A percentile compares a stretch with the other conserved stretches of the same genome.
Evolutionary conservation across 202 grass and related monocot species (phyloP).

Genomic region (Saccharum hybrid): DNA sequence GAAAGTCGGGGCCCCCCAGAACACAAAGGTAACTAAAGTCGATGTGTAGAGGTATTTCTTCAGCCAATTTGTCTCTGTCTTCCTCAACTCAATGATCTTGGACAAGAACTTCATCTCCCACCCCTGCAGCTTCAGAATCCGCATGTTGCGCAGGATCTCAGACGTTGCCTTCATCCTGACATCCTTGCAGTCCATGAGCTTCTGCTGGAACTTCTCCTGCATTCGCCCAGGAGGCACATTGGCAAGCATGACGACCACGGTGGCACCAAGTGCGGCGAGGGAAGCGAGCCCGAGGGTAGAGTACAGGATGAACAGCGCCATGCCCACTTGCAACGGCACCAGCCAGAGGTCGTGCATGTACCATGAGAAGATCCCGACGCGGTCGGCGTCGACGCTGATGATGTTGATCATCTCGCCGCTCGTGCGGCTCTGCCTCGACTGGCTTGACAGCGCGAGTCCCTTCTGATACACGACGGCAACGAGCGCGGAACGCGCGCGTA

Average conservation of each 20-base stretch:
- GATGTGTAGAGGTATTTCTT: slow-evolving; percentile 71
- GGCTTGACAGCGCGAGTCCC: slow-evolving; percentile 68
- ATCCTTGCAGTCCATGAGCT: slow-evolving; percentile 87
- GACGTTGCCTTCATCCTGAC: slow-evolving; percentile 82
- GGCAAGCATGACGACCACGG: slow-evolving; percentile 68
- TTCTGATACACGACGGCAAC: slow-evolving; percentile 77
- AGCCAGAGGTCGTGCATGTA: slow-evolving; percentile 87
- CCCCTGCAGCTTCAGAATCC: slow-evolving; percentile 84
- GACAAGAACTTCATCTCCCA: slow-evolving; percentile 96
- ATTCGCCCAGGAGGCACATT: slow-evolving; percentile 66
- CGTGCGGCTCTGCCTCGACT: slow-evolving; percentile 68
- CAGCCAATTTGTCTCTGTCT: slow-evolving; percentile 68
- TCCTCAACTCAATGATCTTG: slow-evolving; percentile 76
- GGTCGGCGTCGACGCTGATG: slow-evolving; percentile 73
- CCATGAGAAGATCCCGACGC: slow-evolving; percentile 65
- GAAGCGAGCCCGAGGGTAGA: slow-evolving; percentile 65
- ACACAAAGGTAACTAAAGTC: slow-evolving; percentile 60
- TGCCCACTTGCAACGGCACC: slow-evolving; percentile 66
- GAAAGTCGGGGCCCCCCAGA: slow-evolving; percentile 81
- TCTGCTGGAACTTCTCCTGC: slow-evolving; percentile 78
- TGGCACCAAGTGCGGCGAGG: slow-evolving; percentile 62
- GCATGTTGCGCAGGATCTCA: slow-evolving; percentile 83
- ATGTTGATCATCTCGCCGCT: slow-evolving; percentile 92
- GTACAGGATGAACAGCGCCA: slow-evolving; percentile 74
- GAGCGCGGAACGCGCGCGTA: slow-evolving; percentile 57